Evolutionary conservation across 1,284 basidiomycete genomes (phyloP).

Genomic region (Cryptococcus jaspeensis): DNA sequence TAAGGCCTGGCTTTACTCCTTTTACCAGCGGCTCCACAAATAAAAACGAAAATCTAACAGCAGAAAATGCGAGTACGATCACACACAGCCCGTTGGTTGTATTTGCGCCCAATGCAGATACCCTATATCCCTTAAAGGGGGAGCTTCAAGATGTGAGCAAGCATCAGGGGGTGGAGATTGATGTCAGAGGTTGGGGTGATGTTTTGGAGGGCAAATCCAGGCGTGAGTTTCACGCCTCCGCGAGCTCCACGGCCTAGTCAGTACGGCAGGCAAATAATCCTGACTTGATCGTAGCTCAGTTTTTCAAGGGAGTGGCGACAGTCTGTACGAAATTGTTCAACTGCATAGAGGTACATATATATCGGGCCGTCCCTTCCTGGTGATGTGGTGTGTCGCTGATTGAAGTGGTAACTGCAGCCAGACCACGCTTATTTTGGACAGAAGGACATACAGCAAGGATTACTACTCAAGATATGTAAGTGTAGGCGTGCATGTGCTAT

Average conservation of each 20-base stretch:
- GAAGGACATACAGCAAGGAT: constrained; percentile 96
- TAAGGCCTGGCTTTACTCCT: constrained; percentile 7
- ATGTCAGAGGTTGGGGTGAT: constrained; percentile 77
- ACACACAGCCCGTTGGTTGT: constrained; percentile 60
- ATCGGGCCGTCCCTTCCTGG: neutral
- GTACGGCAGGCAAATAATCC: neutral
- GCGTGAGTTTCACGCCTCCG: constrained; percentile 41
- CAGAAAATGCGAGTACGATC: neutral
- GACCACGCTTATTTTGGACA: constrained; percentile 94
- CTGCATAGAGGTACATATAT: constrained; percentile 71
- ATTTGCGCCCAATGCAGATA: constrained; percentile 70
- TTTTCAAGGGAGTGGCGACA: constrained; percentile 95
- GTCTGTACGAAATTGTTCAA: constrained; percentile 96
- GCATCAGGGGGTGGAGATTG: constrained; percentile 86
- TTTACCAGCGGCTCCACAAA: neutral
- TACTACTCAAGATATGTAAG: constrained; percentile 72
- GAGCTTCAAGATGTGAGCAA: constrained; percentile 72
- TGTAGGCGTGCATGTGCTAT: neutral
- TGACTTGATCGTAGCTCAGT: constrained; percentile 64
- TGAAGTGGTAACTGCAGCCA: constrained; percentile 59
- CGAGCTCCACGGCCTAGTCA: constrained; percentile 25
- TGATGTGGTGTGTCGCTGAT: neutral
- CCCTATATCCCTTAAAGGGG: constrained; percentile 80
- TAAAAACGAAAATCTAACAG: neutral
- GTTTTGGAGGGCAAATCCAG: constrained; percentile 51